Conservation (phyloP, 2,329 filamentous ascomycete species). For the Furcasterigmium sp. region DNA sequence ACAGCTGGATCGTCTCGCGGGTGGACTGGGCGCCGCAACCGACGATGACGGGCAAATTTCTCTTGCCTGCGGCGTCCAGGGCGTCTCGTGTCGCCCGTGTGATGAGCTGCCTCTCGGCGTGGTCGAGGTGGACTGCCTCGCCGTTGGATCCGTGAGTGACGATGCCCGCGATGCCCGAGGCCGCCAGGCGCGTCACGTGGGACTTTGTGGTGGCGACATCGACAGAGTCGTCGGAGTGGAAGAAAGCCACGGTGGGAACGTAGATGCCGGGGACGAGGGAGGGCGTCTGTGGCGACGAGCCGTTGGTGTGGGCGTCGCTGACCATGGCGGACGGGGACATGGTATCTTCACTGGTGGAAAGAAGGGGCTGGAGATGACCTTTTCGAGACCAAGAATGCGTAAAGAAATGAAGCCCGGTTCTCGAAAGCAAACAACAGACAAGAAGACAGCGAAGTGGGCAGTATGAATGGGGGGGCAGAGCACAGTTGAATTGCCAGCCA, state of each 20-base stretch:
- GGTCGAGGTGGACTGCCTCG: constrained; percentile 73
- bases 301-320: not conserved
- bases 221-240: constrained; percentile 60
- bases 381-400: too few relatives aligned
- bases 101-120: constrained; percentile 63
- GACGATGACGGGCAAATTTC: constrained; percentile 66
- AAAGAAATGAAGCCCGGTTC: too few relatives aligned
- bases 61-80: constrained; percentile 60
- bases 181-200: constrained; percentile 64
- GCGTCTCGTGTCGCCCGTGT: constrained; percentile 65
- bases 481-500: too few relatives aligned
- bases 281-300: constrained; percentile 13
- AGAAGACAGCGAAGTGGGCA: too few relatives aligned
- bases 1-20: constrained; percentile 67
- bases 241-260: constrained; percentile 71
- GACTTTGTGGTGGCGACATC: constrained; percentile 56
- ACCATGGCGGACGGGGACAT: not conserved
- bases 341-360: not conserved
- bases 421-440: too few relatives aligned
- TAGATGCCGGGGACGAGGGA: constrained; percentile 54
- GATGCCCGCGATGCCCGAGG: constrained; percentile 67
- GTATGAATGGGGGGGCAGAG: too few relatives aligned
- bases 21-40: constrained; percentile 71
- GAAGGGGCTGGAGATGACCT: too few relatives aligned
- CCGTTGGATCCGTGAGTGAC: constrained; percentile 79